Base-by-base conservation (phyloP, 805 yeast genomes). In the Scheffersomyces lignosus region DNA sequence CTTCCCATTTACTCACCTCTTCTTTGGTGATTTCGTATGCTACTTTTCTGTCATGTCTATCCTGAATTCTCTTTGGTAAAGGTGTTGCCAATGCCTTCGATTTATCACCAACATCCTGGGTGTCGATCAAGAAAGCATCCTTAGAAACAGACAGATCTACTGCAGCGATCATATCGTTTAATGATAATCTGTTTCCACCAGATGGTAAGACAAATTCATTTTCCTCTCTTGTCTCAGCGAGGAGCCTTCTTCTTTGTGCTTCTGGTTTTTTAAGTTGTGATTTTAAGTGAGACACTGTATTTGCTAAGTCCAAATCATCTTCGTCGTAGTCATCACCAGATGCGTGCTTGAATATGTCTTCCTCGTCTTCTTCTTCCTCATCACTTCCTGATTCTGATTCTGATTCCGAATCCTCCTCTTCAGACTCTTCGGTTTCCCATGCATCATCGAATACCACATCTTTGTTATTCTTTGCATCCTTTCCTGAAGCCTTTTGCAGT, bases 1-100 rank as follows among this genome's bases (percentile, higher is more conserved):
- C 96, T 37, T 81, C 77, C 98, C 99, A 93, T 60, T 83, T 85
- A 41, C 79, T 73, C 4, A 91, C 86, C 56, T 93, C 96, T 29
- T 83, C 84, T 48, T 83, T 88, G 30, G 96, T 80, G 23, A 93
- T 76, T 39, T 87, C 95, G 58, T 86, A 90, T 0, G 99, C 98
- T 2, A 91, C 97, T 39, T 72, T 75, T 55, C 98, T 77, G 49
- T 90, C 96, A 47, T 83, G 77, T 55, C 93, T 79, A 49, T 86
- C 78, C 61, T 89, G 95, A 37, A 91, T 81, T 47, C 95, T 78
- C 51, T 80, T 78, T 1, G 97, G 96, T 37, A 89, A 70, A 2
- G 98, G 97, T 9, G 88, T 81, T 0, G 83, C 76, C 33, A 88
- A 64, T 1, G 91, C 73, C 43, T 71, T 70, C 13, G 59, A 40